Conservation (phyloP, 177 flowering plant genomes). For the Vitis hybrid region DNA sequence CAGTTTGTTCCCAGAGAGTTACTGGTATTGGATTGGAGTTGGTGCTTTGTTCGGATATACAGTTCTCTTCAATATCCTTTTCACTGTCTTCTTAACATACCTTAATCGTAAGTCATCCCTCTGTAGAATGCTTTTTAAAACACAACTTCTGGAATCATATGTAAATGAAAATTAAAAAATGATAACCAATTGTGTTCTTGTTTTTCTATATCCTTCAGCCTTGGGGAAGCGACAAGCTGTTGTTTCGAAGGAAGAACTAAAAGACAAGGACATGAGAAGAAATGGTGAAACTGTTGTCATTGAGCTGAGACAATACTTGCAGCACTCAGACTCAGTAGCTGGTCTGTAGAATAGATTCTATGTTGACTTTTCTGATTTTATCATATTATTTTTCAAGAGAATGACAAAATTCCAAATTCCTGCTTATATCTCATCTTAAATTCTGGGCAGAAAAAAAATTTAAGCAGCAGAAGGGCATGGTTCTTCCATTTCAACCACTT, state of each 20-base stretch:
- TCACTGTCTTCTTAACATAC: slow-evolving; percentile 61
- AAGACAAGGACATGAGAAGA: slow-evolving; percentile 53
- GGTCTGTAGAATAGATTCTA: slow-evolving; percentile 38
- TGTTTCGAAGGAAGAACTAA: slow-evolving; percentile 64
- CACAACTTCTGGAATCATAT: background rate
- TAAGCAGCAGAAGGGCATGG: slow-evolving; percentile 84
- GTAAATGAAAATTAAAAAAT: background rate
- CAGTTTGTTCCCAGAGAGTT: slow-evolving; percentile 62
- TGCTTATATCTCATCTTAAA: slow-evolving; percentile 4
- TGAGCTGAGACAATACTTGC: slow-evolving; percentile 65
- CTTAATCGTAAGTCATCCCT: slow-evolving; percentile 74
- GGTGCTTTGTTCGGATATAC: slow-evolving; percentile 81
- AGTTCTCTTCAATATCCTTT: slow-evolving; percentile 62
- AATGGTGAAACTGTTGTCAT: slow-evolving; percentile 51
- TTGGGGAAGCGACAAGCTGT: slow-evolving; percentile 78
- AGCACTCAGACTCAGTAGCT: slow-evolving; percentile 61
- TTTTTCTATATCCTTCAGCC: slow-evolving; percentile 39
- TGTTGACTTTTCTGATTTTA: background rate
- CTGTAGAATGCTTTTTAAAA: background rate
- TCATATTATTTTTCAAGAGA: background rate
- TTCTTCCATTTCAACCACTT: slow-evolving; percentile 95
- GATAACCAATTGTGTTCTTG: too few species aligned
- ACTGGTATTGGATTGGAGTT: slow-evolving; percentile 97
- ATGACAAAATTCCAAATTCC: background rate
- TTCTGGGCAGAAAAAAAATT: slow-evolving; percentile 46